Evolutionary conservation across 2,329 filamentous ascomycete genomes (phyloP).

Genomic region (Tympanopsis confertula): DNA sequence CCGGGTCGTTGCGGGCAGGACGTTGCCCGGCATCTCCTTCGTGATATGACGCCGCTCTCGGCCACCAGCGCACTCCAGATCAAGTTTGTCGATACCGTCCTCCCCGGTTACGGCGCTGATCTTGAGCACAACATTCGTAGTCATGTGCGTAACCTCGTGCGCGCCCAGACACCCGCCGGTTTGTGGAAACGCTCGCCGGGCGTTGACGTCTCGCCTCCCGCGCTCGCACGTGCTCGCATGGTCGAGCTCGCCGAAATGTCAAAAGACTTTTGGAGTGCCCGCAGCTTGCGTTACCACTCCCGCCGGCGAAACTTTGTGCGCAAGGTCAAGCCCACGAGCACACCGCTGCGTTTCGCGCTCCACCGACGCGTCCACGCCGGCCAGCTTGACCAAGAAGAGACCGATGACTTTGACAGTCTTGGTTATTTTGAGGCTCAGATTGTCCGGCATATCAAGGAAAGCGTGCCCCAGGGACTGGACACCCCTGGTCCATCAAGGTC

Average conservation of each 20-base stretch:
- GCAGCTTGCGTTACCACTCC: conserved; percentile 21
- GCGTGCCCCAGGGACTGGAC: no score
- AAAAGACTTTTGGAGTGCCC: conserved; percentile 26
- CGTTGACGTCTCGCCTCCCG: conserved; percentile 16
- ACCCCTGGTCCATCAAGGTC: no score
- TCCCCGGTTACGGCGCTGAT: conserved; percentile 16
- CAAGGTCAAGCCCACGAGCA: conserved; percentile 21
- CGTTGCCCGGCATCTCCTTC: conserved; percentile 16
- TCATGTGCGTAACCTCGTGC: conserved; percentile 18
- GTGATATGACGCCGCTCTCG: conserved; percentile 23
- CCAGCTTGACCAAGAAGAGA: conserved; percentile 21
- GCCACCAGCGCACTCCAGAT: conserved; percentile 21
- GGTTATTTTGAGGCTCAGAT: conserved; percentile 7
- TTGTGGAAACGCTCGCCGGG: conserved; percentile 19
- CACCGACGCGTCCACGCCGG: conserved; percentile 15
- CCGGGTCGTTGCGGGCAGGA: conserved; percentile 19
- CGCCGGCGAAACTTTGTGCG: conserved; percentile 25
- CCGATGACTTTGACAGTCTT: conserved; percentile 20
- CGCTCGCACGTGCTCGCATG: conserved; percentile 18
- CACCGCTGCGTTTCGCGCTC: conserved; percentile 24
- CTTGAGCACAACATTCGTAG: conserved; percentile 21
- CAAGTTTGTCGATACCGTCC: conserved; percentile 24
- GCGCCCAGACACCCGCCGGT: conserved; percentile 3
- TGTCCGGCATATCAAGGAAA: no score
- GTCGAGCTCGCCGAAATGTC: conserved; percentile 26